Percentiles rank a stretch among this genome's conserved stretches.
Conservation (phyloP, 306 rosid genomes). For the Pterocarpus macrocarpus region DNA sequence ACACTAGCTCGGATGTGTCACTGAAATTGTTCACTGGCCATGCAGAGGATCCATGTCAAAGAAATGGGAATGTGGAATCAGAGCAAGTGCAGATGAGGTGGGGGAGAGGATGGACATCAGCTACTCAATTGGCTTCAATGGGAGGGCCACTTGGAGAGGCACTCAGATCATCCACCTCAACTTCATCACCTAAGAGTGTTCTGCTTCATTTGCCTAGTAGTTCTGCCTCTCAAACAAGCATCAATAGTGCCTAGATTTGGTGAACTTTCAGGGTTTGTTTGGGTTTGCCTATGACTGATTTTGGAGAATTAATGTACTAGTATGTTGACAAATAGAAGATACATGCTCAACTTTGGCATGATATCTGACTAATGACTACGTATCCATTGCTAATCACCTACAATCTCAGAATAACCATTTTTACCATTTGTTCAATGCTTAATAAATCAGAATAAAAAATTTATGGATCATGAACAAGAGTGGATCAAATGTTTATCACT, state of each 20-base stretch:
- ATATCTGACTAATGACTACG: too few species aligned
- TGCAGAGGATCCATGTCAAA: slow-evolving; percentile 50
- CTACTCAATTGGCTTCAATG: slow-evolving; percentile 81
- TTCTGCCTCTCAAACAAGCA: slow-evolving; percentile 66
- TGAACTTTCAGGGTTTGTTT: neutral
- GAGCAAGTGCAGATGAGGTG: slow-evolving; percentile 67
- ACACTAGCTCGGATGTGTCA: slow-evolving; percentile 75
- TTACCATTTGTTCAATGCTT: too few species aligned
- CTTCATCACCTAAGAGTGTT: slow-evolving; percentile 87
- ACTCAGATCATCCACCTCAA: slow-evolving; percentile 75
- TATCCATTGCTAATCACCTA: too few species aligned
- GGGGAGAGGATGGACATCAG: slow-evolving; percentile 73
- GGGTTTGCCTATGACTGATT: too few species aligned
- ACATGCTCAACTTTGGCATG: too few species aligned
- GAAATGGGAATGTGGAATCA: slow-evolving; percentile 48
- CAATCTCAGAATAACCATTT: too few species aligned
- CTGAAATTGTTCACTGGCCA: slow-evolving; percentile 86
- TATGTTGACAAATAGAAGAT: too few species aligned
- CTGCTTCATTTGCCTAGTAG: slow-evolving; percentile 76
- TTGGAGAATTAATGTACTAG: too few species aligned
- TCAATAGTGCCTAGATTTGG: slow-evolving; percentile 57
- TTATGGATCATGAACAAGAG: too few species aligned
- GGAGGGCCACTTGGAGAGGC: slow-evolving; percentile 99
- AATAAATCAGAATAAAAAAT: too few species aligned
- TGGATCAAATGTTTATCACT: too few species aligned